phyloP scores from a whole-genome alignment of 768 basidiomycete genomes.

The Tulasnella calospora region DNA sequence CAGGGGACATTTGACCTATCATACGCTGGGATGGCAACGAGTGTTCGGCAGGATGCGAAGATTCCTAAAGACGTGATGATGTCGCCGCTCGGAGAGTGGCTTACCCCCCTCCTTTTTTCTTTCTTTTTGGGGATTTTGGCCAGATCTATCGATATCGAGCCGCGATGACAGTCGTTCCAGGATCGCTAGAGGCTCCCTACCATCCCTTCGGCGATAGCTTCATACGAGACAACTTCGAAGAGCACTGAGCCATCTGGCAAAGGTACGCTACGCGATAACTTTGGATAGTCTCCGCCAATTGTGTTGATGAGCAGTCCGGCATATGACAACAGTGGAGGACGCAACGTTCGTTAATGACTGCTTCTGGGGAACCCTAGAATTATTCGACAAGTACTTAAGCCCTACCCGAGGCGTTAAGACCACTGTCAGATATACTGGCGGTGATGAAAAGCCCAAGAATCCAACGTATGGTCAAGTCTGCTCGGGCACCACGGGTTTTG shows the following conservation, averaged over 20 bases:
- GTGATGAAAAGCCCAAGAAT: slow-evolving; percentile 28
- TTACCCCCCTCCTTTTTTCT: too few relatives aligned
- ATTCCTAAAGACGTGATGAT: too few relatives aligned
- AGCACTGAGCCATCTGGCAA: slow-evolving; percentile 15
- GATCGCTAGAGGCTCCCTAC: slow-evolving; percentile 20
- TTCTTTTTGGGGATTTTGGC: slow-evolving; percentile 47
- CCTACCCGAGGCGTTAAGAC: slow-evolving; percentile 26
- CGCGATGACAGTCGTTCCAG: not conserved
- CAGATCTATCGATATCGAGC: slow-evolving; percentile 40
- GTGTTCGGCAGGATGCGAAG: too few relatives aligned
- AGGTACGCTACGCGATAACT: not conserved
- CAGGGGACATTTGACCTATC: too few relatives aligned
- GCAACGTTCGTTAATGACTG: slow-evolving; percentile 30
- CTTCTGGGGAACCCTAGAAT: slow-evolving; percentile 31
- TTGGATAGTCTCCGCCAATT: not conserved
- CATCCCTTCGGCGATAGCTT: slow-evolving; percentile 18
- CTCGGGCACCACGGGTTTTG: slow-evolving; percentile 74
- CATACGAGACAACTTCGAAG: slow-evolving; percentile 19
- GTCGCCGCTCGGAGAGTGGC: too few relatives aligned
- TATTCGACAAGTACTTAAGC: slow-evolving; percentile 27
- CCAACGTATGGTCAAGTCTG: slow-evolving; percentile 77
- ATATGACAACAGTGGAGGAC: slow-evolving; percentile 18
- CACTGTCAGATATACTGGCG: slow-evolving; percentile 30
- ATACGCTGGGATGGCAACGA: too few relatives aligned
- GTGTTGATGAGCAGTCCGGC: not conserved